These are phyloP conservation scores for Diplodia scrobiculata DNA, from an alignment of 2,329 filamentous ascomycete genomes.

Conservation along the genomic window DNA sequence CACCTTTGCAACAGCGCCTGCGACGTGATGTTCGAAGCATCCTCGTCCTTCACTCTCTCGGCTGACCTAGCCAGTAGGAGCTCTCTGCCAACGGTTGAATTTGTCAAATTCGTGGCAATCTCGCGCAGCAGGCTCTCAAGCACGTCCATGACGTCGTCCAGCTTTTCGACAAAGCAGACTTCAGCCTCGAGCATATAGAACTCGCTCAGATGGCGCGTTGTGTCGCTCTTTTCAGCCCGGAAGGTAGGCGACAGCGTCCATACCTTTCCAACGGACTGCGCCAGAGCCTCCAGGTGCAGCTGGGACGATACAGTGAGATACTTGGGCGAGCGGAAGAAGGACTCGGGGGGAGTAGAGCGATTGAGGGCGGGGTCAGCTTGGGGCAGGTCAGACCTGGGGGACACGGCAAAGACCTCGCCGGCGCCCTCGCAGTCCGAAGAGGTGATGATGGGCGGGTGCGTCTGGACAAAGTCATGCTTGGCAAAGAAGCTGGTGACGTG, in stretches of 20 bases:
- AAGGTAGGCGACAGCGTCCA: constrained; percentile 96
- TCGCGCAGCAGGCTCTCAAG: constrained; percentile 74
- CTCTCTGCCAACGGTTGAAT: constrained; percentile 58
- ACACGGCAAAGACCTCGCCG: constrained; percentile 83
- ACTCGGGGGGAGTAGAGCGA: constrained; percentile 37
- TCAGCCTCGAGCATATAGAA: constrained; percentile 99
- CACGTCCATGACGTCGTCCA: constrained; percentile 74
- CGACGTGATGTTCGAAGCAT: constrained; percentile 46
- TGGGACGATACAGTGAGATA: constrained; percentile 95
- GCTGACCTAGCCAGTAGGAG: constrained; percentile 53
- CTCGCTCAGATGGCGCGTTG: constrained; percentile 88
- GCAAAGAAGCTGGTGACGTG: constrained; percentile 76
- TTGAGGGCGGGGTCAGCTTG: constrained; percentile 27
- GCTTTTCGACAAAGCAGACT: constrained; percentile 71
- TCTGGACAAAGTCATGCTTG: constrained; percentile 71
- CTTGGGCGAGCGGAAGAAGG: constrained; percentile 84
- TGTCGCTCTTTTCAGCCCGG: constrained; percentile 89
- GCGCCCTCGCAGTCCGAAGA: constrained; percentile 97
- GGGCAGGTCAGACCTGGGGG: constrained; percentile 37
- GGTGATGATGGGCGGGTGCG: constrained; percentile 90
- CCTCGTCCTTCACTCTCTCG: constrained; percentile 41
- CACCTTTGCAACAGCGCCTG: constrained; percentile 67
- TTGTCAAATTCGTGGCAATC: constrained; percentile 54
- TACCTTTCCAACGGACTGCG: constrained; percentile 83
- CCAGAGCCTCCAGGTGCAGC: constrained; percentile 87